Evolutionary conservation across 305 asterid genomes (phyloP), one percentile per base, ranked within the genome.

Genomic region (Ilex paraguariensis): DNA sequence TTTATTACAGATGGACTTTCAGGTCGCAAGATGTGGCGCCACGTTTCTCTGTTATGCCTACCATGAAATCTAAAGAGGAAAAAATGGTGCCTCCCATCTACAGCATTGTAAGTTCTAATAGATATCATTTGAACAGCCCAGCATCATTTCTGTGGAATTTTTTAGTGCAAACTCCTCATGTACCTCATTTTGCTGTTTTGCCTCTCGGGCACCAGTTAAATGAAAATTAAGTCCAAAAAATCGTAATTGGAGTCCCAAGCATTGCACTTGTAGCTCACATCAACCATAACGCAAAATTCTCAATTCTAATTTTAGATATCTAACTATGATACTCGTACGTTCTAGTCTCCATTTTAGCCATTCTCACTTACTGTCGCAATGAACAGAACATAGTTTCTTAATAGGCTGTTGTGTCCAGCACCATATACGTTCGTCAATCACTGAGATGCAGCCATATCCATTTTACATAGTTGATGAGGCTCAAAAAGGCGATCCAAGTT

Each of bases 11-110:
- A 71, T 91, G 95, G 98, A 83, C 79, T 62, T 88, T 88, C 62
- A 77, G 95, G 81, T 85, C 89, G 59, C 88, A 91, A 73, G 73
- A 83, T 63, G 33, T 83, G 62, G 81, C 81, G 12, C 88, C 95
- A 60, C 88, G 82, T 67, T 91, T 91, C 66, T 80, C 91, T 57
- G 78, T 91, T 65, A 91, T 87, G 91, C 95, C 98, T 2, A 16
- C 75, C 53, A 59, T 79, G 69, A 91, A 77, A 73, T 71, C 73
- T 40, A 68, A 69, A 55, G 77, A 69, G 65, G 78, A 70, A 64
- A 67, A 76, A 70, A 15, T n/a, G 50, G 72, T 87, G 60, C 95
- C 96, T 72, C 98, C 96, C 63, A 85, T 91, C 66, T 88, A 91
- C 75, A 87, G 96, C 80, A 87, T 91, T 54, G 98, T 91, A 76